Percentiles rank a stretch among this genome's conserved stretches.
Evolutionary conservation across 495 filamentous ascomycete genomes (phyloP).

Genomic region (Hypoxylon trugodes): DNA sequence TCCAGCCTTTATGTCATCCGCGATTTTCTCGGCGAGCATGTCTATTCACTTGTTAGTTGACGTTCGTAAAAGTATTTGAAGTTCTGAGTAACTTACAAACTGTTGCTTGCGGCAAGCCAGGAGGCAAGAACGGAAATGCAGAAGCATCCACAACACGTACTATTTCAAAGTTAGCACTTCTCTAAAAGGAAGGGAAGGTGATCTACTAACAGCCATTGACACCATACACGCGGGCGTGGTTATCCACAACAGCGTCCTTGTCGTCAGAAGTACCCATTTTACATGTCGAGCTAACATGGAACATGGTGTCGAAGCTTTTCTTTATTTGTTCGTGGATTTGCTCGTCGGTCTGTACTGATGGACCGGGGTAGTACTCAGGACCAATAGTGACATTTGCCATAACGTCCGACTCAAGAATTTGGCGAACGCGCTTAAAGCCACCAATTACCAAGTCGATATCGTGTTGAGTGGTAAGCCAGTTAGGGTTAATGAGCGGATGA

Average conservation of each 20-base stretch:
- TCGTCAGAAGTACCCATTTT: constrained; percentile 64
- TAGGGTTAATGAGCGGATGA: constrained; percentile 62
- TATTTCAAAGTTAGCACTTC: background rate
- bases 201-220: constrained; percentile 46
- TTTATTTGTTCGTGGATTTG: constrained; percentile 59
- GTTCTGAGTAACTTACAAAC: constrained; percentile 46
- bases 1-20: constrained; percentile 1
- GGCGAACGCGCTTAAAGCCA: constrained; percentile 61
- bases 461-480: constrained; percentile 60
- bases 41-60: background rate
- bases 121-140: constrained; percentile 63
- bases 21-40: constrained; percentile 4
- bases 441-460: constrained; percentile 66
- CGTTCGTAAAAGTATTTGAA: background rate
- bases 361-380: constrained; percentile 53
- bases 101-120: constrained; percentile 61
- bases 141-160: constrained; percentile 68
- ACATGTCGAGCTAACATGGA: constrained; percentile 62
- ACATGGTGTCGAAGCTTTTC: constrained; percentile 52
- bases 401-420: constrained; percentile 42
- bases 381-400: constrained; percentile 44
- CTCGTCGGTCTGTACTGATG: constrained; percentile 54
- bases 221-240: constrained; percentile 58
- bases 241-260: constrained; percentile 59
- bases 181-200: too few species aligned